Evolutionary conservation across 495 filamentous ascomycete genomes (phyloP).

Genomic region (Neurospora sp.): DNA sequence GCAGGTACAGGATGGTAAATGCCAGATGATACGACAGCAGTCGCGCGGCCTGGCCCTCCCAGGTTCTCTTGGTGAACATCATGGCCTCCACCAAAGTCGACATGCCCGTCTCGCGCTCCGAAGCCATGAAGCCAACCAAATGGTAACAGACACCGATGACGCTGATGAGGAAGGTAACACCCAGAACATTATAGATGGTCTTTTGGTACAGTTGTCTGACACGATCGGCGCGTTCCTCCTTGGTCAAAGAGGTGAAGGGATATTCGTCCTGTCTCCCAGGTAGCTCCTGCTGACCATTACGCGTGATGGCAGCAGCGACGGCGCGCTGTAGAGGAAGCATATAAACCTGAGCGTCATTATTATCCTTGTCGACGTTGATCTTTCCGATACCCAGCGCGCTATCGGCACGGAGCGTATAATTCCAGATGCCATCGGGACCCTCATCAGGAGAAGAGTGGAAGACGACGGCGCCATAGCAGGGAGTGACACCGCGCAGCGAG

Average conservation of each 20-base stretch:
- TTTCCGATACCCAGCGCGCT: constrained; percentile 44
- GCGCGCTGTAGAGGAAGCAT: constrained; percentile 68
- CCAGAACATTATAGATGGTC: constrained; percentile 56
- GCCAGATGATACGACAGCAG: constrained; percentile 57
- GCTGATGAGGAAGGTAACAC: constrained; percentile 56
- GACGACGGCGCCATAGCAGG: constrained; percentile 65
- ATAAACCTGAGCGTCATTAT: constrained; percentile 65
- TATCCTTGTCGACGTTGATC: constrained; percentile 46
- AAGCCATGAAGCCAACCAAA: constrained; percentile 63
- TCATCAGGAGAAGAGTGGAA: constrained; percentile 65
- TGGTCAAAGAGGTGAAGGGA: constrained; percentile 58
- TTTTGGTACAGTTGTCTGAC: constrained; percentile 60
- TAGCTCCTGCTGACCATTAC: constrained; percentile 32
- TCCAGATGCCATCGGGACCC: constrained; percentile 59
- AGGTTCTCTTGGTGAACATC: constrained; percentile 56
- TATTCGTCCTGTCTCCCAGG: constrained; percentile 50
- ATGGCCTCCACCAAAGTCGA: constrained; percentile 72
- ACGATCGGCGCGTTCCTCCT: constrained; percentile 48
- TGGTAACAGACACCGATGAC: constrained; percentile 67
- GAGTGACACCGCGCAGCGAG: constrained; percentile 57
- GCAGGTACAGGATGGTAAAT: constrained; percentile 57
- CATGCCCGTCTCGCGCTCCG: constrained; percentile 70
- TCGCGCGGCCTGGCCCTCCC: constrained; percentile 59
- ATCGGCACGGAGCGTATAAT: constrained; percentile 73
- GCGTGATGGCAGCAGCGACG: constrained; percentile 62